Base-by-base conservation (phyloP, 2,329 filamentous ascomycete species). In the Colletotrichum theobromicola region DNA sequence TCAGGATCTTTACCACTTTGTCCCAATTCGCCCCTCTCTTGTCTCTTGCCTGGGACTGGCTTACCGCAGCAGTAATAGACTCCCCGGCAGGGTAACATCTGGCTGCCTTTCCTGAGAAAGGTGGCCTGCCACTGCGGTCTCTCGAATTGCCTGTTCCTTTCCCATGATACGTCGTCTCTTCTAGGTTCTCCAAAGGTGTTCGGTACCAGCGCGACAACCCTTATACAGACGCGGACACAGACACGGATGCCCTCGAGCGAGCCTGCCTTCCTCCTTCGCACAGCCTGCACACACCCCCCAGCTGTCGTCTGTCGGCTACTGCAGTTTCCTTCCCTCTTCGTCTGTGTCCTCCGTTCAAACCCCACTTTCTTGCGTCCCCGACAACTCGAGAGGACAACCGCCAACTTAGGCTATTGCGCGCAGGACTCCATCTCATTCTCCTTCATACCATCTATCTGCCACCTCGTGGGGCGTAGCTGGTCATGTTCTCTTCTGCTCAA, bases 391-490 rank as follows among this genome's bases (percentile, higher is more conserved):
- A 63, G 63, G 65, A 67, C 58, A n/a, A 35, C 46, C n/a, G 57
- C 50, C 63, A 60, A n/a, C 32, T 70, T 30, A 46, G 58, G 21
- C 13, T 62, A 70, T 73, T 50, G 66, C 64, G 26, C 71, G 58
- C 69, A 74, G 67, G 72, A 72, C 63, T 76, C 65, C 65, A 26
- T 26, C 53, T 63, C 66, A 72, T 68, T 69, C 70, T 69, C 72
- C 61, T 76, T 69, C 72, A 76, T 72, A 67, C 67, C 61, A 68
- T 74, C 65, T 66, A 66, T 77, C 57, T 67, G 69, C 72, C 70
- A 66, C 73, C 60, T 71, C 70, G 71, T 67, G 75, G 66, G 65
- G 70, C 69, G 50, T 57, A 28, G 46, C 63, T 58, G 70, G 30
- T 60, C 58, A 68, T 67, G 61, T 42, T 74, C 66, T 32, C 63